Conservation (phyloP, 306 rosid species). For the Quillaja saponaria region DNA sequence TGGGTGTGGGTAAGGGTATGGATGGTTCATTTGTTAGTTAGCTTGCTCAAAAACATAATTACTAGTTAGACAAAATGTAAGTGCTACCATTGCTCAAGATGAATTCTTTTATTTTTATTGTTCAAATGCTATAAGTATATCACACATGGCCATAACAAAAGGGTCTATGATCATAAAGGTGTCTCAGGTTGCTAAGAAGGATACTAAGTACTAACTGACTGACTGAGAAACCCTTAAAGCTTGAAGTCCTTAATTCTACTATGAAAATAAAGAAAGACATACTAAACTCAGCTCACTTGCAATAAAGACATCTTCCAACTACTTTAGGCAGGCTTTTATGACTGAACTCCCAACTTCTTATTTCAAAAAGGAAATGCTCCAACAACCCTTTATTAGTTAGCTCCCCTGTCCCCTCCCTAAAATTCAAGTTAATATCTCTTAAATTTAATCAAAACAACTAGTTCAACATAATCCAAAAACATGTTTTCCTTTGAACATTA, state of each 20-base stretch:
- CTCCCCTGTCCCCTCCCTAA: conserved; percentile 17
- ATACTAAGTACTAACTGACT: not conserved
- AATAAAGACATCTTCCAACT: conserved; percentile 29
- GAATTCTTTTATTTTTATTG: too few relatives aligned
- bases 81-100: too few relatives aligned
- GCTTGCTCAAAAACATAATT: too few relatives aligned
- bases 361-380: conserved; percentile 29
- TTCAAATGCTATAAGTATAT: too few relatives aligned
- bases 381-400: conserved; percentile 32
- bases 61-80: too few relatives aligned
- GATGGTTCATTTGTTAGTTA: too few relatives aligned
- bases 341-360: conserved; percentile 27
- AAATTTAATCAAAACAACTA: too few relatives aligned
- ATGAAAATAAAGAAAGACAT: not conserved
- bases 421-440: not conserved
- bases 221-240: not conserved
- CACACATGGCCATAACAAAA: too few relatives aligned
- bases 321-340: conserved; percentile 35
- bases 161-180: not conserved
- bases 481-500: not conserved
- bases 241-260: conserved; percentile 5
- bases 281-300: conserved; percentile 21
- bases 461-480: not conserved
- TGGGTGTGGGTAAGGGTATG: conserved; percentile 41
- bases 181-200: not conserved